phyloP scores from a whole-genome alignment of 2,329 filamentous ascomycete genomes.

The Diplodia corticola region DNA sequence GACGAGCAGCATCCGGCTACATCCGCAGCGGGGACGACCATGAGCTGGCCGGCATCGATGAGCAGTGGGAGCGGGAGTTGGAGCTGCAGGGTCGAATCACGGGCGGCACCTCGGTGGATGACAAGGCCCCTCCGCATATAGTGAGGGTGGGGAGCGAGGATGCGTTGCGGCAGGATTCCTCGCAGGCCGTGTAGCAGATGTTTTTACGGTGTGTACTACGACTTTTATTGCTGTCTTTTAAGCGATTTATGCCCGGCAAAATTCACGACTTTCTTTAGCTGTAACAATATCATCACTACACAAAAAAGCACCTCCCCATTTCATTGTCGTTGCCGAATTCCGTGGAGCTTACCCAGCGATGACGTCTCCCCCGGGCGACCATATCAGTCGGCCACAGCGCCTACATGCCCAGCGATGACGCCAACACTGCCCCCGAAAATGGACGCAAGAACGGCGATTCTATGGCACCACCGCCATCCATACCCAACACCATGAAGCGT shows the following conservation, averaged over 20 bases:
- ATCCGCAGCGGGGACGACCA: neutral
- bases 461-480: neutral
- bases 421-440: neutral
- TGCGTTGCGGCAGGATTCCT: neutral
- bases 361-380: neutral
- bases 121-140: neutral
- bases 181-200: neutral
- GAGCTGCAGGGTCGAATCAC: neutral
- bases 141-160: slow-evolving; percentile 3
- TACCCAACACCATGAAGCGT: slow-evolving; percentile 2
- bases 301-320: neutral
- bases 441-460: neutral
- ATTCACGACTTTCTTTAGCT: neutral
- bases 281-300: neutral
- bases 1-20: neutral
- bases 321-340: neutral
- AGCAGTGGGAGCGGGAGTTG: neutral
- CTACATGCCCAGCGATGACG: neutral
- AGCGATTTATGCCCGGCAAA: neutral
- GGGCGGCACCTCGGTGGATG: neutral
- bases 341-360: neutral
- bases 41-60: neutral
- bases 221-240: neutral
- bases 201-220: neutral
- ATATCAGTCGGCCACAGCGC: neutral